These are phyloP conservation scores for Rhizophagus prolifer DNA, from an alignment of 192 early-diverging fungal species.

Conservation along the genomic window DNA sequence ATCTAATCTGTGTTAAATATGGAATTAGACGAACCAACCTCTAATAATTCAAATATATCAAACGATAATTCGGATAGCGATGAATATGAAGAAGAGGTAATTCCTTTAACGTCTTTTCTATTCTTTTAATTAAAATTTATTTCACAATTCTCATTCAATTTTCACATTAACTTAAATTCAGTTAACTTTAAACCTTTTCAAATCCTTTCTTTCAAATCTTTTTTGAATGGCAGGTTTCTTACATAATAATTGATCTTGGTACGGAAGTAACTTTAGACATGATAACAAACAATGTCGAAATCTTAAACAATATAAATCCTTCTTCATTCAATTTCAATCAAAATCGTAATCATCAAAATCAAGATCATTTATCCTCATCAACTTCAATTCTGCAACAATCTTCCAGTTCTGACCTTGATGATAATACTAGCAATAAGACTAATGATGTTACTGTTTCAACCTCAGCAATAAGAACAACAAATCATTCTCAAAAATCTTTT, in stretches of 20 bases:
- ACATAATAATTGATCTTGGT: conserved; percentile 4
- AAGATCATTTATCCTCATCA: neutral
- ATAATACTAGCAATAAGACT: neutral
- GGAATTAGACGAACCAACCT: neutral
- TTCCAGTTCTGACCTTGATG: too few species aligned
- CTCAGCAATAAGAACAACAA: too few species aligned
- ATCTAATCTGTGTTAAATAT: neutral
- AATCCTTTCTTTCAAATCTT: neutral
- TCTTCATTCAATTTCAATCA: neutral
- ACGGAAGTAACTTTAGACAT: conserved; percentile 16
- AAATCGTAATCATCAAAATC: neutral
- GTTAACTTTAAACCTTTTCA: too few species aligned
- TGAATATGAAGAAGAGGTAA: neutral
- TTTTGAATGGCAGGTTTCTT: neutral
- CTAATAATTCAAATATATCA: neutral
- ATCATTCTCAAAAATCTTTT: neutral
- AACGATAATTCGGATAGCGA: neutral
- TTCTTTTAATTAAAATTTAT: too few species aligned
- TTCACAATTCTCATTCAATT: too few species aligned
- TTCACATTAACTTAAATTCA: too few species aligned
- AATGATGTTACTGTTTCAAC: neutral
- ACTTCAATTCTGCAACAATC: neutral
- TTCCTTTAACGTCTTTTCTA: too few species aligned
- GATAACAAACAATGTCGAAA: neutral
- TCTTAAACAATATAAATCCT: conserved; percentile 7